A percentile compares a stretch with the other conserved stretches of the same genome.
These are phyloP conservation scores for Mortierella sp. DNA, from an alignment of 371 early-diverging fungal species.

Conservation along the genomic window DNA sequence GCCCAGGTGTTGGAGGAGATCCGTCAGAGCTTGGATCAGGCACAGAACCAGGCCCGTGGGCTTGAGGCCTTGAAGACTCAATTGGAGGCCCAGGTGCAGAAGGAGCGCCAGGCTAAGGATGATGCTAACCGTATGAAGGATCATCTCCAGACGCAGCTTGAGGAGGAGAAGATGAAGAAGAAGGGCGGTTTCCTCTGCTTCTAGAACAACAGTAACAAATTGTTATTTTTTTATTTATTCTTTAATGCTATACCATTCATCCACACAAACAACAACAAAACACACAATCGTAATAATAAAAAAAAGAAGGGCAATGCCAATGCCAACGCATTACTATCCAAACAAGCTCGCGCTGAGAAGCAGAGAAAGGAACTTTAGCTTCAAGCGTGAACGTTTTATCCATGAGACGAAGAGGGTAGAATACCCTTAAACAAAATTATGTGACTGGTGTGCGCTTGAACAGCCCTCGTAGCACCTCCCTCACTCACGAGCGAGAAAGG, in stretches of 20 bases:
- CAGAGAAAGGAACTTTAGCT: background rate
- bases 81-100: constrained; percentile 46
- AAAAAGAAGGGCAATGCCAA: background rate
- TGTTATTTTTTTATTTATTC: background rate
- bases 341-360: background rate
- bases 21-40: constrained; percentile 40
- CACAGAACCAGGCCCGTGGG: constrained; percentile 38
- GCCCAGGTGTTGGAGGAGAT: constrained; percentile 42
- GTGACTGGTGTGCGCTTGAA: background rate
- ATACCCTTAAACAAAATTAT: constrained; percentile 5
- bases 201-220: constrained; percentile 10
- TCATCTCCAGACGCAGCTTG: constrained; percentile 39
- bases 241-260: constrained; percentile 11
- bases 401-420: background rate
- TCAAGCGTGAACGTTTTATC: background rate
- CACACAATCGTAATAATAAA: background rate
- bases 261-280: background rate
- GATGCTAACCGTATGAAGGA: constrained; percentile 44
- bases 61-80: constrained; percentile 43
- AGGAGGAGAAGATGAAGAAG: constrained; percentile 54
- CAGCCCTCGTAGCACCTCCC: background rate
- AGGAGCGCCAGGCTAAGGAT: constrained; percentile 51
- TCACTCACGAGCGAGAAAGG: background rate
- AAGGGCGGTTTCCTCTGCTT: constrained; percentile 54
- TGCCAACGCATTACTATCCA: background rate